Conservation (phyloP, 805 yeast genomes). For the Yarrowia sp. region DNA sequence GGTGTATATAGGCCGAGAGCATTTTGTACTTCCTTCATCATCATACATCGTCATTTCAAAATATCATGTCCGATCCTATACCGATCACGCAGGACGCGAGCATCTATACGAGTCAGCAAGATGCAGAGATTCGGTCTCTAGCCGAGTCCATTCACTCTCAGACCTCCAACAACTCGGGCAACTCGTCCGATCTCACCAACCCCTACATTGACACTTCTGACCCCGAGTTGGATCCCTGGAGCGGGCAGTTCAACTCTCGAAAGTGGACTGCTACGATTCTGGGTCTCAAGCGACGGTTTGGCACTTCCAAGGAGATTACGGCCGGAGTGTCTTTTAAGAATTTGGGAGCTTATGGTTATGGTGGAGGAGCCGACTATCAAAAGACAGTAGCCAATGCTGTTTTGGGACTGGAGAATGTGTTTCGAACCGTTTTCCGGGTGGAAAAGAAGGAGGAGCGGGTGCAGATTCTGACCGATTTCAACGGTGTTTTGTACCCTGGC, state of each 20-base stretch:
- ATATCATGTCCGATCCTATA: neutral
- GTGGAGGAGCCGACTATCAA: conserved; percentile 65
- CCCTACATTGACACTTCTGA: conserved; percentile 39
- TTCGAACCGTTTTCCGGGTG: conserved; percentile 26
- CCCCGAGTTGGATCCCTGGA: conserved; percentile 56
- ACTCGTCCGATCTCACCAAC: conserved; percentile 28
- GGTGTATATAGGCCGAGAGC: neutral
- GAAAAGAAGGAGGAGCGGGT: conserved; percentile 43
- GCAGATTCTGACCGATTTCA: conserved; percentile 48
- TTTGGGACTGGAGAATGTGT: conserved; percentile 33
- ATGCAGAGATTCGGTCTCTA: conserved; percentile 20
- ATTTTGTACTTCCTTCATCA: too few species aligned
- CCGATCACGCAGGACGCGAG: conserved; percentile 19
- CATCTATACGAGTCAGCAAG: conserved; percentile 14
- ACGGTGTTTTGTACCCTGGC: conserved; percentile 60
- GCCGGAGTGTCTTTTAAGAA: conserved; percentile 62
- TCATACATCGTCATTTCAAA: neutral
- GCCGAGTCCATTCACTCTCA: conserved; percentile 23
- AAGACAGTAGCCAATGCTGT: conserved; percentile 51
- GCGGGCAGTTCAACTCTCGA: conserved; percentile 53
- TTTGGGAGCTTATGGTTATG: conserved; percentile 62
- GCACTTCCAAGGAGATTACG: conserved; percentile 55
- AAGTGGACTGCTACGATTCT: conserved; percentile 65
- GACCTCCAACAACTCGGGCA: neutral
- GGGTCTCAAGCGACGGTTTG: conserved; percentile 53